Base-by-base conservation (phyloP, 2,329 filamentous ascomycete species). In the Endothia cerciana region DNA sequence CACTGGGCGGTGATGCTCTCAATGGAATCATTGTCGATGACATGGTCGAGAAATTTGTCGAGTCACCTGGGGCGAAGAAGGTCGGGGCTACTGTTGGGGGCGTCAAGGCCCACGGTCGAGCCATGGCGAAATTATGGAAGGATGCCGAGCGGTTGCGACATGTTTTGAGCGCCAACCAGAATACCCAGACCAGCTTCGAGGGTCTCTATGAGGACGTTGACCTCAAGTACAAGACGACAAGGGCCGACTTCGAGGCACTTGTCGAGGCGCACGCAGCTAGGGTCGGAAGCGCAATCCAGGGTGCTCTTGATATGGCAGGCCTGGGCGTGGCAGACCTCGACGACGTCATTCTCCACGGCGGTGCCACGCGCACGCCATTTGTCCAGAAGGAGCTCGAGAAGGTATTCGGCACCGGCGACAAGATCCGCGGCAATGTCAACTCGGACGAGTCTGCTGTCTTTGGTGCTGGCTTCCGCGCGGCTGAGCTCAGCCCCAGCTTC, bases 361-460 rank as follows among this genome's bases (percentile, higher is more conserved):
- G 95, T 71, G 90, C 90, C 55, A 90, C 93, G 56, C 89, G 95
- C 68, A 98, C 94, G 10, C 95, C 95, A 0, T 97, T 98, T 73
- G 92, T 99, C 13, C 94, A 98, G 77, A 94, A 90, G 78, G 86
- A 91, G 72, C 87, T 99, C 19, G 93, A 97, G 79, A 87, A 88
- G 68, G 78, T 91, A 53, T 86, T 89, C 60, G 91, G 92, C 45
- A 86, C 85, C 22, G 79, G 88, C 8, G 88, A 91, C 61, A 97
- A 97, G 82, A 84, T 99, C 67, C 90, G 93, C 70, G 91, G 90
- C 74, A 99, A 96, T 73, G 95, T 99, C 75, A 99, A 99, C 80
- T 91, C 94, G 13, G 95, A 99, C 73, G 95, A 99, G 79, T 91
- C 95, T 30, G 95, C 95, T 60, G 95, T 97, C 11, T 97, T 98